phyloP scores from a whole-genome alignment of 352 stramenopile species.

The Paralagenidium karlingii region DNA sequence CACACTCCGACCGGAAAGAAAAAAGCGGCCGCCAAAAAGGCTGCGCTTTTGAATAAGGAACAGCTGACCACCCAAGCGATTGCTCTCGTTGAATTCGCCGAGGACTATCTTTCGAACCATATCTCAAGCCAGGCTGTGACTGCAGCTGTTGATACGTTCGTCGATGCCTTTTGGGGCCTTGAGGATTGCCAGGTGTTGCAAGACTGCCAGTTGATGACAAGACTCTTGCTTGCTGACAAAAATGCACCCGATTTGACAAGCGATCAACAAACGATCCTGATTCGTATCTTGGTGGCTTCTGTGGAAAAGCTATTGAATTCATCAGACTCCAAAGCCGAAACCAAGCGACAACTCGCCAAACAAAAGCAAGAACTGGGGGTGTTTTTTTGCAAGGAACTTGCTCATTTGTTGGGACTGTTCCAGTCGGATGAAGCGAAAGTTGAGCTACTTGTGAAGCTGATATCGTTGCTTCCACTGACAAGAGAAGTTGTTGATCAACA shows the following conservation, averaged over 20 bases:
- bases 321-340: not conserved
- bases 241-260: constrained; percentile 63
- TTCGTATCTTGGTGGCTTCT: constrained; percentile 53
- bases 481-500: constrained; percentile 59
- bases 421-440: constrained; percentile 76
- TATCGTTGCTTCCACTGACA: constrained; percentile 51
- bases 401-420: constrained; percentile 54
- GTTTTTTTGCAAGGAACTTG: constrained; percentile 68
- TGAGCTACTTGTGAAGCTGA: constrained; percentile 53
- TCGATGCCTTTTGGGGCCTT: constrained; percentile 76
- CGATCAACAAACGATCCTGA: constrained; percentile 68
- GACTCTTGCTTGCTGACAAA: constrained; percentile 68
- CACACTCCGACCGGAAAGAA: too few species aligned
- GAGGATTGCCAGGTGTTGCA: constrained; percentile 80
- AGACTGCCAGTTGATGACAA: constrained; percentile 64
- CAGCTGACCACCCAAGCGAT: constrained; percentile 81
- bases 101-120: constrained; percentile 74
- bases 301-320: constrained; percentile 44
- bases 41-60: constrained; percentile 54
- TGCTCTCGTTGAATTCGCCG: constrained; percentile 80
- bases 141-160: constrained; percentile 53
- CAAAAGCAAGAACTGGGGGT: constrained; percentile 30
- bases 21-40: constrained; percentile 46
- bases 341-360: not conserved
- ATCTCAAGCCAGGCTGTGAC: constrained; percentile 34